Evolutionary conservation across 2,329 filamentous ascomycete genomes (phyloP).

Genomic region (Ascomycota sp.): DNA sequence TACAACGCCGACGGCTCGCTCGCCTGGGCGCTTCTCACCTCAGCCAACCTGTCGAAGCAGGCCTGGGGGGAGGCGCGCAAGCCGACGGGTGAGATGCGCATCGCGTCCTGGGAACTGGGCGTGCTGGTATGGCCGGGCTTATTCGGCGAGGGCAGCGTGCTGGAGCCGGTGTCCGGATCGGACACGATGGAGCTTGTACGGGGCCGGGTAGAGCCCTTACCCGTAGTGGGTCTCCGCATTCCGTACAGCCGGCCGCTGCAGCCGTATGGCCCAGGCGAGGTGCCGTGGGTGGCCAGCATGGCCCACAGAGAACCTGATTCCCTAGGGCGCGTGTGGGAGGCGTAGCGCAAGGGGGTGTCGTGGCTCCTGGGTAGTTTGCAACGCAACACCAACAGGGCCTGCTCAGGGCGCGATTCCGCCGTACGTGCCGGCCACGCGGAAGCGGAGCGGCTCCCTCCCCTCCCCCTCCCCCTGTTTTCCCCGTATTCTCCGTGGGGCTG

Average conservation of each 20-base stretch:
- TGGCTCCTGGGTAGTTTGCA: no score
- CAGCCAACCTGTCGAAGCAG: conserved; percentile 80
- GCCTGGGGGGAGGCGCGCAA: conserved; percentile 58
- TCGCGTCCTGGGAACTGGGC: conserved; percentile 69
- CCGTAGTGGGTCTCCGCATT: conserved; percentile 50
- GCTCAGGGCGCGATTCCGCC: no score
- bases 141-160: conserved; percentile 26
- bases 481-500: no score
- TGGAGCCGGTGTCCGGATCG: conserved; percentile 48
- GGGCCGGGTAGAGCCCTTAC: no score
- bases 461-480: no score
- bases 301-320: conserved; percentile 41
- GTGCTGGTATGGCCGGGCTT: conserved; percentile 63
- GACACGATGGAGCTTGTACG: conserved; percentile 30
- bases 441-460: no score
- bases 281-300: conserved; percentile 57
- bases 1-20: conserved; percentile 32
- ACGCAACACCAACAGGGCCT: no score
- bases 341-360: background rate
- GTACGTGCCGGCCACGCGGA: no score
- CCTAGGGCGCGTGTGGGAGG: conserved; percentile 21
- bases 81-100: conserved; percentile 37
- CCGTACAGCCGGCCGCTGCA: conserved; percentile 66
- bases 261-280: conserved; percentile 39
- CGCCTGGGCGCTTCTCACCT: conserved; percentile 74